Conservation (phyloP, 1,284 basidiomycete genomes). For the Abortiporus biennis region DNA sequence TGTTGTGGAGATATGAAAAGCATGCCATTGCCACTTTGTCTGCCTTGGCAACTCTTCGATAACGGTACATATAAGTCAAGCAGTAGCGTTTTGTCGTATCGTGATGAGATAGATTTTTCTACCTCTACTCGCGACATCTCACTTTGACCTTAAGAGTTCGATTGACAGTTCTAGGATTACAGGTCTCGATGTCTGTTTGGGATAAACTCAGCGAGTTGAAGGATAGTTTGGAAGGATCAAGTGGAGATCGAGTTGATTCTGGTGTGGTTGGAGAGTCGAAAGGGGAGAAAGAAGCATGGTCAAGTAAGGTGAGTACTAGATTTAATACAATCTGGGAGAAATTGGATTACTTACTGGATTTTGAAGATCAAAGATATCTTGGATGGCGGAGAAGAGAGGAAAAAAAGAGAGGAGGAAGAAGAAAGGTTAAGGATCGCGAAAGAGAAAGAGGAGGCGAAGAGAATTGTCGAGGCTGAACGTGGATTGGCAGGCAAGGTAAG, state of each 20-base stretch:
- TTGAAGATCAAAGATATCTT: slow-evolving; percentile 8
- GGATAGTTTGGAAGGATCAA: slow-evolving; percentile 1
- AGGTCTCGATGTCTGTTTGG: slow-evolving; percentile 9
- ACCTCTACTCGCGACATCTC: too few species aligned
- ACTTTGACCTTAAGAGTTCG: too few species aligned
- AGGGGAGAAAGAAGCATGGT: slow-evolving; percentile 6
- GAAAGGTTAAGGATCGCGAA: slow-evolving; percentile 7
- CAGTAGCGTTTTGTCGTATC: too few species aligned
- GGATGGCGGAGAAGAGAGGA: slow-evolving; percentile 7
- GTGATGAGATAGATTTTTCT: too few species aligned
- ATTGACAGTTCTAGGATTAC: too few species aligned
- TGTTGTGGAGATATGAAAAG: too few species aligned
- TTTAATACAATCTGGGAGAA: neutral
- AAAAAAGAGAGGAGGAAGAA: slow-evolving; percentile 8
- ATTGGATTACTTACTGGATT: neutral
- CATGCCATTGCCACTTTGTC: too few species aligned
- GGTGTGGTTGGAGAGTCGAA: neutral
- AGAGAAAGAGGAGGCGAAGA: slow-evolving; percentile 9
- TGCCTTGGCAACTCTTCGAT: too few species aligned
- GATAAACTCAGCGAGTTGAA: slow-evolving; percentile 9
- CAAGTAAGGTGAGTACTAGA: slow-evolving; percentile 3
- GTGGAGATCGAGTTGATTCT: neutral
- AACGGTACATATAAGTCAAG: too few species aligned
- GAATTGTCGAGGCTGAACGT: slow-evolving; percentile 8
- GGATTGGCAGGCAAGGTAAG: slow-evolving; percentile 6